phyloP scores from a whole-genome alignment of 2,329 filamentous ascomycete genomes.

The Trichoderma harzianum region DNA sequence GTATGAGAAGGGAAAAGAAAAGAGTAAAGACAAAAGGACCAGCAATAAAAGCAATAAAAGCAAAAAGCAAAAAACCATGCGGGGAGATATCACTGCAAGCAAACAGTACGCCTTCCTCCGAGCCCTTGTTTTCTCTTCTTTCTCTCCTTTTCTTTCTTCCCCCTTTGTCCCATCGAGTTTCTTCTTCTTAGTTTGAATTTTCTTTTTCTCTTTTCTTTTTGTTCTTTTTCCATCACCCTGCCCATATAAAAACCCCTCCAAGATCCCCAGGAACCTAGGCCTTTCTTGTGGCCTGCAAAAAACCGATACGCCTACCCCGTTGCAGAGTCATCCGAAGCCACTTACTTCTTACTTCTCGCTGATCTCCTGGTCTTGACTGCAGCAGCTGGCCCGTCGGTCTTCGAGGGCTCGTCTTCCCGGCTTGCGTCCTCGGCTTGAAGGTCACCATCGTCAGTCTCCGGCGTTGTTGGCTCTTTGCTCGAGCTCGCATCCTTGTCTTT shows the following conservation, averaged over 20 bases:
- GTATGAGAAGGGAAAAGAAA: neutral
- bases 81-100: constrained; percentile 4
- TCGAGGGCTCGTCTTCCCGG: constrained; percentile 13
- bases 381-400: neutral
- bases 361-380: constrained; percentile 10
- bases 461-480: constrained; percentile 23
- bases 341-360: constrained; percentile 8
- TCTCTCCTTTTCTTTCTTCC: neutral
- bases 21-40: neutral
- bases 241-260: neutral
- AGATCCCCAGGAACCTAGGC: constrained; percentile 1
- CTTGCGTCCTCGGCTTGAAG: constrained; percentile 20
- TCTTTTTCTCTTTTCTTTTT: neutral
- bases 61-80: neutral
- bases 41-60: neutral
- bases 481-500: constrained; percentile 13
- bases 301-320: constrained; percentile 7
- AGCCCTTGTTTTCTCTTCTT: neutral
- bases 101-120: constrained; percentile 3
- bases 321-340: constrained; percentile 7
- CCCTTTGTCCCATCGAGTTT: neutral
- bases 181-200: neutral
- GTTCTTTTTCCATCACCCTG: neutral
- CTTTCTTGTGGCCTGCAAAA: constrained; percentile 4
- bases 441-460: constrained; percentile 20